Evolutionary conservation across 768 basidiomycete genomes (phyloP).

Genomic region (Lactifluus subvellereus): DNA sequence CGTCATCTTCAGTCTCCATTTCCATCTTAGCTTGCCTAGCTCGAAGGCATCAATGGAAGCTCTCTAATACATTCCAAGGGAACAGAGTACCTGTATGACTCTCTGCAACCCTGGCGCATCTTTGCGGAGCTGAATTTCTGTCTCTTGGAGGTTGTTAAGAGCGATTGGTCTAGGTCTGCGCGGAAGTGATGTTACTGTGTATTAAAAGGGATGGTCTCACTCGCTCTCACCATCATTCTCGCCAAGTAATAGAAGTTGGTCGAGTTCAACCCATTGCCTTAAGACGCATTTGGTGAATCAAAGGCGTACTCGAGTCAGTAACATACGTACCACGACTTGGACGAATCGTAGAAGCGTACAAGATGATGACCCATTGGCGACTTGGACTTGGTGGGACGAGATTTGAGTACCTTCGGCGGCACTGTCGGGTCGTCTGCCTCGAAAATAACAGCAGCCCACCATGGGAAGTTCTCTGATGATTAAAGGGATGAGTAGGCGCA

Average conservation of each 20-base stretch:
- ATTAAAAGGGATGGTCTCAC: background rate
- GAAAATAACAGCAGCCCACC: slow-evolving; percentile 82
- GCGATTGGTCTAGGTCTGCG: slow-evolving; percentile 59
- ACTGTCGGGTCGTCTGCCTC: slow-evolving; percentile 54
- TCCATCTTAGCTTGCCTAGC: slow-evolving; percentile 18
- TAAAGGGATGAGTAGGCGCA: background rate
- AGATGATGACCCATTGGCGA: slow-evolving; percentile 48
- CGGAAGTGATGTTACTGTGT: background rate
- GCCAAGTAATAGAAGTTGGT: slow-evolving; percentile 58
- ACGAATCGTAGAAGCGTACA: slow-evolving; percentile 75
- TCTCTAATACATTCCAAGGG: background rate
- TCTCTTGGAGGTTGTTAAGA: slow-evolving; percentile 47
- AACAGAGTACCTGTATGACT: slow-evolving; percentile 48
- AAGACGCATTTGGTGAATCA: background rate
- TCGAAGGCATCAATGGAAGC: background rate
- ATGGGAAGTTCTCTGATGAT: slow-evolving; percentile 62
- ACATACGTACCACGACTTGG: slow-evolving; percentile 50
- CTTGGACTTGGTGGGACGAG: slow-evolving; percentile 33
- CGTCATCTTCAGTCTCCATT: slow-evolving; percentile 21
- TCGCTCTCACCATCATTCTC: slow-evolving; percentile 58
- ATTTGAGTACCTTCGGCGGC: slow-evolving; percentile 27
- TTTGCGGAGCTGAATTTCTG: slow-evolving; percentile 56
- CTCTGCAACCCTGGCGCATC: slow-evolving; percentile 50
- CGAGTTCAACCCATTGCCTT: slow-evolving; percentile 59
- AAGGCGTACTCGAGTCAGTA: background rate